Conservation (phyloP, 352 stramenopile genomes). For the Blastocystis sp. region DNA sequence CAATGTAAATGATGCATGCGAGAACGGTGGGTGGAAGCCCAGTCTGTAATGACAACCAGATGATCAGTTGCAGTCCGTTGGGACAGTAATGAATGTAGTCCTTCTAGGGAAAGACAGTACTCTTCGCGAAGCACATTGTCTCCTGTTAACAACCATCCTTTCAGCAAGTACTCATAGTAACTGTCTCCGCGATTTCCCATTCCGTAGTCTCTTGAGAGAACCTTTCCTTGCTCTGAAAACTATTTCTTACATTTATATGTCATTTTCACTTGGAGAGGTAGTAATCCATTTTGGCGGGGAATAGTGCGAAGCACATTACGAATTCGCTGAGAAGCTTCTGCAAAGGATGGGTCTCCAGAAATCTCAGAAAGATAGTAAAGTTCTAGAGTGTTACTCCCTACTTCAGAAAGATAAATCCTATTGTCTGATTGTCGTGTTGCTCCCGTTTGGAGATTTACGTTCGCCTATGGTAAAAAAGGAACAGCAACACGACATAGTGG, state of each 20-base stretch:
- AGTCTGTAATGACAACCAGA: background rate
- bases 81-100: slow-evolving; percentile 71
- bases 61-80: background rate
- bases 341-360: slow-evolving; percentile 73
- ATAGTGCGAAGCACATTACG: slow-evolving; percentile 74
- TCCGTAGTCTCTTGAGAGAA: slow-evolving; percentile 70
- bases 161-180: slow-evolving; percentile 96
- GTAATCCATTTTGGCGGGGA: background rate
- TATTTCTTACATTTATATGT: slow-evolving; percentile 30
- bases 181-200: slow-evolving; percentile 74
- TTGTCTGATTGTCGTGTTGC: background rate
- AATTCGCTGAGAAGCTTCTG: slow-evolving; percentile 71
- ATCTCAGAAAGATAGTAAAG: slow-evolving; percentile 72
- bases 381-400: background rate
- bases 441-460: slow-evolving; percentile 63
- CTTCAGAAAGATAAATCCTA: slow-evolving; percentile 66
- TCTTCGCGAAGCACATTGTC: slow-evolving; percentile 69
- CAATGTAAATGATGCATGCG: slow-evolving; percentile 72
- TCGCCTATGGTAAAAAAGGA: slow-evolving; percentile 72
- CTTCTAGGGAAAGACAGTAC: slow-evolving; percentile 73
- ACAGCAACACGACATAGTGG: slow-evolving; percentile 70
- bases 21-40: slow-evolving; percentile 35
- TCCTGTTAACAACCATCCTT: slow-evolving; percentile 89
- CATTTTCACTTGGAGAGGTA: background rate
- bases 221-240: slow-evolving; percentile 66